These are phyloP conservation scores for Sporisorium graminicola DNA, from an alignment of 1,284 basidiomycete genomes.

Conservation along the genomic window DNA sequence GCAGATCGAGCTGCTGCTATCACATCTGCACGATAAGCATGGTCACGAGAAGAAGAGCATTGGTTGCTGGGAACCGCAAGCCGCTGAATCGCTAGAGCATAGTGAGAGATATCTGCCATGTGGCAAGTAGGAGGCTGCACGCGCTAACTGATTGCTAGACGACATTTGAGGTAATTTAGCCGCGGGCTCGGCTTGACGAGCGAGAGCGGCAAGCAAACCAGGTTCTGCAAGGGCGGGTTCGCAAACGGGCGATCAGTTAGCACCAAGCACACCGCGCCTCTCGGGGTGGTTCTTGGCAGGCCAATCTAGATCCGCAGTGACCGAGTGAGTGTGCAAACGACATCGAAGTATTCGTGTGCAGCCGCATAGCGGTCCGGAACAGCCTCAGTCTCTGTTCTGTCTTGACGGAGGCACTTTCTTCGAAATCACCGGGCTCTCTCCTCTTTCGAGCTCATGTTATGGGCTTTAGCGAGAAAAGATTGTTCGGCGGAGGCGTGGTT, in stretches of 20 bases:
- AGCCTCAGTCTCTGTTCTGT: too few relatives aligned
- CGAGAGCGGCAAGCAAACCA: not conserved
- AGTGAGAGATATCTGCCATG: not conserved
- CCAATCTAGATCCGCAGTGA: not conserved
- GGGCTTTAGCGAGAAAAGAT: not conserved
- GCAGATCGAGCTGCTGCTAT: not conserved
- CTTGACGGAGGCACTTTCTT: too few relatives aligned
- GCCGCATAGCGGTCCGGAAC: too few relatives aligned
- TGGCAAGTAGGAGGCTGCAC: not conserved
- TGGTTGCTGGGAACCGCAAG: not conserved
- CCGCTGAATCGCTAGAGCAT: too few relatives aligned
- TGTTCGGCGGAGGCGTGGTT: not conserved
- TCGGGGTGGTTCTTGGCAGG: not conserved
- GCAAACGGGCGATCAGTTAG: too few relatives aligned
- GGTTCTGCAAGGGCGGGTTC: not conserved
- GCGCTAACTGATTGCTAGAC: conserved; percentile 7
- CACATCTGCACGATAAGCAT: conserved; percentile 2
- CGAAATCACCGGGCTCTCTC: not conserved
- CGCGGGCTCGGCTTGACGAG: not conserved
- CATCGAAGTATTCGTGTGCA: not conserved
- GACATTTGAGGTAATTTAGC: not conserved
- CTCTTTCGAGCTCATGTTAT: not conserved
- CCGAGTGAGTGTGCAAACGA: not conserved
- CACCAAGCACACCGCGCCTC: not conserved
- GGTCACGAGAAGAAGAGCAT: too few relatives aligned